phyloP scores from a whole-genome alignment of 306 rosid species.

The Quercus berberidifolia region DNA sequence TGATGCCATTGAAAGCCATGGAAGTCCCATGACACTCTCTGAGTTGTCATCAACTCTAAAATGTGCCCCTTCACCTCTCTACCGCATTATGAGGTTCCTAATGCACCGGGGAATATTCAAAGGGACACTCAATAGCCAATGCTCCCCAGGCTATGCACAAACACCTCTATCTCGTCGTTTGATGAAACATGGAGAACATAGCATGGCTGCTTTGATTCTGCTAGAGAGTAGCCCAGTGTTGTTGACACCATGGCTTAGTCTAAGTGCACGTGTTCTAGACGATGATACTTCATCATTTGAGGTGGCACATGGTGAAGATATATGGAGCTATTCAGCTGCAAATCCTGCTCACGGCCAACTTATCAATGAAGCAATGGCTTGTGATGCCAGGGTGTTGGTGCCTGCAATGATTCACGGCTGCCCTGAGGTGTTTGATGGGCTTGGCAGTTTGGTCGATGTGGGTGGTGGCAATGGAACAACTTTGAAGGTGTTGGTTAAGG shows the following conservation, averaged over 20 bases:
- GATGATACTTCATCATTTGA: slow-evolving; percentile 25
- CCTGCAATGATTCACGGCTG: slow-evolving; percentile 30
- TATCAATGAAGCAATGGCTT: slow-evolving; percentile 68
- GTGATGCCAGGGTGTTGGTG: slow-evolving; percentile 31
- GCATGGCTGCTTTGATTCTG: slow-evolving; percentile 23
- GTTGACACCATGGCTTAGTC: slow-evolving; percentile 38
- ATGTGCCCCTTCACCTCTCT: slow-evolving; percentile 30
- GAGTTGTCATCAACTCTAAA: slow-evolving; percentile 38
- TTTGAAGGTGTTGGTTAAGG: slow-evolving; percentile 26
- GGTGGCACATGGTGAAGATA: slow-evolving; percentile 42
- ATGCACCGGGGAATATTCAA: slow-evolving; percentile 43
- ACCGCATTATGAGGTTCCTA: slow-evolving; percentile 56
- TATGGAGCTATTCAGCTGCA: slow-evolving; percentile 38
- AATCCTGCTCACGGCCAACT: slow-evolving; percentile 35
- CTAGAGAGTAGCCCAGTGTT: slow-evolving; percentile 33
- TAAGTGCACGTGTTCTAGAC: slow-evolving; percentile 15
- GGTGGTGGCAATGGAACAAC: slow-evolving; percentile 70
- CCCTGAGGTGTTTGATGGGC: slow-evolving; percentile 38
- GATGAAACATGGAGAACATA: slow-evolving; percentile 8
- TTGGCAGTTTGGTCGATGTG: slow-evolving; percentile 56
- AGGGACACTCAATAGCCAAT: background rate
- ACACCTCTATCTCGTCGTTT: slow-evolving; percentile 38
- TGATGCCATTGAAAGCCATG: slow-evolving; percentile 49
- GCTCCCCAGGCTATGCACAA: slow-evolving; percentile 11
- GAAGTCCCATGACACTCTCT: slow-evolving; percentile 40